Base-by-base conservation (phyloP, 805 yeast species). In the Ogataea nakhonphanomensis region DNA sequence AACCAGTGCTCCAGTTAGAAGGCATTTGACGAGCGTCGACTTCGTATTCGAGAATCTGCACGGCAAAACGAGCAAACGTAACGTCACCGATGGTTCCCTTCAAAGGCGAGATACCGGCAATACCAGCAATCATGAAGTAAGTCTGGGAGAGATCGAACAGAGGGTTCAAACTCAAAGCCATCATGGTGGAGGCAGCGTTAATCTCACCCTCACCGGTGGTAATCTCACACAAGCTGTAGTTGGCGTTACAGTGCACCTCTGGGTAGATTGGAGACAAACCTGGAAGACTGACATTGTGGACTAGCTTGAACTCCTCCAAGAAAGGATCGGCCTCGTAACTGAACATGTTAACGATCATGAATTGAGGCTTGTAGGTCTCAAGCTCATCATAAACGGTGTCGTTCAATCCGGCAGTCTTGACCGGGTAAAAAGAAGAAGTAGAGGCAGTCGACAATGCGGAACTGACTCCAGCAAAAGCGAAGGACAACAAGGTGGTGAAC, bases 141-240 rank as follows among this genome's bases (percentile, higher is more conserved):
- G 85, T 77, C 51, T 73, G 70, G 26, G 76, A 56, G 37, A 80
- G 67, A 54, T 80, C 82, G 46, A 80, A 79, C 42, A 66, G 51
- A 28, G 82, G 78, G 41, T 69, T 67, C 55, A 77, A 64, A 8
- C 73, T 57, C 47, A 80, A 60, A 6, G 85, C 80, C 30, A 74
- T 69, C 43, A 79, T 55, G 17, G 83, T 66, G 20, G 78, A 47
- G 11, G 85, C 84, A 27, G 85, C 85, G 51, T 80, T 80, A 49
- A 78, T 71, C 57, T 79, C 84, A 48, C 79, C 81, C 62, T 79
- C 85, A 39, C 86, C 86, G n/a, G 81, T 75, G 32, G 82, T 76
- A 39, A 79, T 54, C 54, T 77, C 79, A 66, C 84, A 79, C 22
- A 80, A 57, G 22, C 73, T 57, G 62, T 69, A 73, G 62, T 76